Evolutionary conservation across 2,329 filamentous ascomycete genomes (phyloP).

Genomic region (Xylaria digitata): DNA sequence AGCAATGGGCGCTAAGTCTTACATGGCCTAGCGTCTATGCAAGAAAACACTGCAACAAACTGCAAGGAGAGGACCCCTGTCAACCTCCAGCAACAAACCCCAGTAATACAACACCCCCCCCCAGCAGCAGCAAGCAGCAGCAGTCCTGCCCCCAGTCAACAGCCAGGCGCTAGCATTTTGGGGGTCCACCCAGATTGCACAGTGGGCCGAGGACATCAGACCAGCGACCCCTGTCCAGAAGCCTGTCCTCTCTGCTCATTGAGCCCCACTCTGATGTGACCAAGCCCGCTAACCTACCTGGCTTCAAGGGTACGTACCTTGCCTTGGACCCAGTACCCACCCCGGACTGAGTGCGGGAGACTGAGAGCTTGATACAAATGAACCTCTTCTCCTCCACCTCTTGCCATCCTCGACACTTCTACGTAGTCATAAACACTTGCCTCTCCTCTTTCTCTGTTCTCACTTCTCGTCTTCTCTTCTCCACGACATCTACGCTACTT

Average conservation of each 20-base stretch:
- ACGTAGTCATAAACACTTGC: constrained; percentile 36
- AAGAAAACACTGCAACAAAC: constrained; percentile 43
- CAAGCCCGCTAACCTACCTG: constrained; percentile 29
- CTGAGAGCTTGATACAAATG: constrained; percentile 50
- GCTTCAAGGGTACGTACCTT: constrained; percentile 40
- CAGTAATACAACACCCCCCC: not conserved
- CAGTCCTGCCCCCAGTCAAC: constrained; percentile 14
- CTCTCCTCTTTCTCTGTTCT: constrained; percentile 31
- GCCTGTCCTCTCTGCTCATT: constrained; percentile 43
- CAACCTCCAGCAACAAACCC: not conserved
- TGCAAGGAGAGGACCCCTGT: constrained; percentile 43
- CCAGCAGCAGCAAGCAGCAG: no score
- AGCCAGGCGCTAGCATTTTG: constrained; percentile 35
- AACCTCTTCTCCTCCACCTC: constrained; percentile 47
- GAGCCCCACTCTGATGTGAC: constrained; percentile 48
- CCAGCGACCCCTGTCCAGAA: constrained; percentile 38
- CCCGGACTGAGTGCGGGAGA: constrained; percentile 38
- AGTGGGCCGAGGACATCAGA: constrained; percentile 41
- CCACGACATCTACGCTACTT: constrained; percentile 19
- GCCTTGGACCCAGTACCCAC: constrained; percentile 30
- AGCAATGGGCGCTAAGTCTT: constrained; percentile 45
- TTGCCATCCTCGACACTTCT: constrained; percentile 34
- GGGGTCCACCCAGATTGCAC: constrained; percentile 33
- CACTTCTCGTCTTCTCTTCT: constrained; percentile 15
- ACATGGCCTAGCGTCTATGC: constrained; percentile 46